These are phyloP conservation scores for Citrus unshiu DNA, from an alignment of 345 rosid species.

Conservation along the genomic window DNA sequence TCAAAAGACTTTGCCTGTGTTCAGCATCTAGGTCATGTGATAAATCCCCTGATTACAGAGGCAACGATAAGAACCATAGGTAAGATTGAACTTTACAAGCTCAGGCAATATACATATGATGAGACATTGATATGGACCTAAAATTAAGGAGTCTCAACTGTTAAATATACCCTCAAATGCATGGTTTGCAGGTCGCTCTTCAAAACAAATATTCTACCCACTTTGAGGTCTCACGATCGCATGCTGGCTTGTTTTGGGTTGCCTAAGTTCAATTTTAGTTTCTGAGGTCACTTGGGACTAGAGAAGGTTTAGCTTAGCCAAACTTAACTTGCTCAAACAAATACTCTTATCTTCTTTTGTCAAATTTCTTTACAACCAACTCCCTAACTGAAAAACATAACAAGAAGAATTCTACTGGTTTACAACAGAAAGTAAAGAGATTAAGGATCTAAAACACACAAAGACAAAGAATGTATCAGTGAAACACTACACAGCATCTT, in stretches of 20 bases:
- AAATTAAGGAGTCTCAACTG: not conserved
- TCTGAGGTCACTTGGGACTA: not conserved
- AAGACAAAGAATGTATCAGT: not conserved
- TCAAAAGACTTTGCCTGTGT: not conserved
- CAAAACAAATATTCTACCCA: not conserved
- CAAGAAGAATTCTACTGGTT: not conserved
- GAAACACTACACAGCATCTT: not conserved
- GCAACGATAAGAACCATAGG: not conserved
- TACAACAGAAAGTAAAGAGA: not conserved
- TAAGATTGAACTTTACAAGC: not conserved
- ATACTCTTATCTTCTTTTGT: not conserved
- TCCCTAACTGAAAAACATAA: not conserved
- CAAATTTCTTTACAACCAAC: not conserved
- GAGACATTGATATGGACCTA: not conserved
- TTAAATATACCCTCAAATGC: not conserved
- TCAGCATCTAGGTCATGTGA: not conserved
- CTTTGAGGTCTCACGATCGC: not conserved
- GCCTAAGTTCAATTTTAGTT: not conserved
- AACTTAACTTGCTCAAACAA: not conserved
- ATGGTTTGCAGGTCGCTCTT: not conserved
- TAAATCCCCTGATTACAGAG: not conserved
- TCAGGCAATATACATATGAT: not conserved
- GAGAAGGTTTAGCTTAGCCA: not conserved
- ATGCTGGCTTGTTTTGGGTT: not conserved
- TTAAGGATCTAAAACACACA: not conserved